Percentiles rank a stretch among this genome's conserved stretches.
Evolutionary conservation across 352 stramenopile genomes (phyloP).

Genomic region (Pythium dissotocum): DNA sequence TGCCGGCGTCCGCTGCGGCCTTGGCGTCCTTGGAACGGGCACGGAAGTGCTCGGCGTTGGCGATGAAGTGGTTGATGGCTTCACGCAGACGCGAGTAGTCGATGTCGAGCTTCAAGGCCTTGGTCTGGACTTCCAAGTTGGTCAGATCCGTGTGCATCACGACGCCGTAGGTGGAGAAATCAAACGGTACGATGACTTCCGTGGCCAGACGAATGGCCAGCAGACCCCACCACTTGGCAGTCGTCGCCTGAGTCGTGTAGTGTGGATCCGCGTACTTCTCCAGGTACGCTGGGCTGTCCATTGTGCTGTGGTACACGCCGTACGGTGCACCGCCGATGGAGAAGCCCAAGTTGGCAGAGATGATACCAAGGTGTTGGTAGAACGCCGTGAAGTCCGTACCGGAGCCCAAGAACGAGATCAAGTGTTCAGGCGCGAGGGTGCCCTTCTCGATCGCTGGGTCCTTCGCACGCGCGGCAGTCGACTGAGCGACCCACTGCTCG

Average conservation of each 20-base stretch:
- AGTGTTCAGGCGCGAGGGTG: constrained; percentile 48
- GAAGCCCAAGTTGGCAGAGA: constrained; percentile 62
- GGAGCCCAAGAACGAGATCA: constrained; percentile 64
- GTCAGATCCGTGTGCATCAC: neutral
- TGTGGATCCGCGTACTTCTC: neutral
- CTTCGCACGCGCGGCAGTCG: neutral
- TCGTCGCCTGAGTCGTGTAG: neutral
- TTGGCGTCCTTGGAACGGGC: neutral
- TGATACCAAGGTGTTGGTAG: constrained; percentile 85
- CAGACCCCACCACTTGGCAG: neutral
- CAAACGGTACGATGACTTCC: neutral
- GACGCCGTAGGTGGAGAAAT: neutral
- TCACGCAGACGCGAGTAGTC: neutral
- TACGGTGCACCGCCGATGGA: neutral
- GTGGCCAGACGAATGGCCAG: neutral
- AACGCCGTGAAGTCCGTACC: constrained; percentile 84
- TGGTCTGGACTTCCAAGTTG: neutral
- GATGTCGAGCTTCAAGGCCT: neutral
- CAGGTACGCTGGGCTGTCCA: neutral
- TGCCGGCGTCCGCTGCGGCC: neutral
- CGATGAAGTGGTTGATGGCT: neutral
- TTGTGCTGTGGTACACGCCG: neutral
- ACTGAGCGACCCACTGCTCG: constrained; percentile 36
- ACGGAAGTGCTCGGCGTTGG: neutral
- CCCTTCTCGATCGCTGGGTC: constrained; percentile 24